These are phyloP conservation scores for Citrullus amarus DNA, from an alignment of 306 rosid species.

Conservation along the genomic window DNA sequence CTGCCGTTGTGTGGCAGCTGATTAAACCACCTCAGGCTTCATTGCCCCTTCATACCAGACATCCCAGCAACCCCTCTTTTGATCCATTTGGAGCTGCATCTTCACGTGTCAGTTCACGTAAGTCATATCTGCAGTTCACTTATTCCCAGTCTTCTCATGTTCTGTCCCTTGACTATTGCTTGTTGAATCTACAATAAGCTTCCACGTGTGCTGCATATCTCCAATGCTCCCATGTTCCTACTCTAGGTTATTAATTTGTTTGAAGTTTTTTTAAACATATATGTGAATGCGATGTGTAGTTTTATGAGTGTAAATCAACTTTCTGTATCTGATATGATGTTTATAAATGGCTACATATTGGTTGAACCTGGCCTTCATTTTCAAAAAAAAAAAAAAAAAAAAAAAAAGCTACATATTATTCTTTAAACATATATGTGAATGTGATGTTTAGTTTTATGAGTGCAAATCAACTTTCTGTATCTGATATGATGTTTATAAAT, in stretches of 20 bases:
- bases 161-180: conserved; percentile 2
- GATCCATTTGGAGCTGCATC: not conserved
- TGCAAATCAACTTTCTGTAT: not conserved
- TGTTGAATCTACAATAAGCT: not conserved
- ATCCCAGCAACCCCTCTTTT: not conserved
- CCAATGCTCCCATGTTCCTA: not conserved
- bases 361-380: too few relatives aligned
- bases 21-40: not conserved
- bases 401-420: too few relatives aligned
- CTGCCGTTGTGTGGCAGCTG: conserved; percentile 1
- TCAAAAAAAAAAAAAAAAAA: too few relatives aligned
- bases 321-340: not conserved
- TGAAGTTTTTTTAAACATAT: too few relatives aligned
- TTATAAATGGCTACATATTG: not conserved
- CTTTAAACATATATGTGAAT: not conserved
- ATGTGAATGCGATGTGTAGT: not conserved
- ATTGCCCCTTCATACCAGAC: conserved; percentile 2
- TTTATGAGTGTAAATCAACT: not conserved
- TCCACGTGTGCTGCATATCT: not conserved
- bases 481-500: not conserved
- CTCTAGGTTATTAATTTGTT: not conserved
- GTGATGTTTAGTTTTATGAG: not conserved
- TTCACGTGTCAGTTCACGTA: not conserved
- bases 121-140: not conserved
- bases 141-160: not conserved